phyloP scores from a whole-genome alignment of 768 basidiomycete species.

The Pleurotus tuoliensis region DNA sequence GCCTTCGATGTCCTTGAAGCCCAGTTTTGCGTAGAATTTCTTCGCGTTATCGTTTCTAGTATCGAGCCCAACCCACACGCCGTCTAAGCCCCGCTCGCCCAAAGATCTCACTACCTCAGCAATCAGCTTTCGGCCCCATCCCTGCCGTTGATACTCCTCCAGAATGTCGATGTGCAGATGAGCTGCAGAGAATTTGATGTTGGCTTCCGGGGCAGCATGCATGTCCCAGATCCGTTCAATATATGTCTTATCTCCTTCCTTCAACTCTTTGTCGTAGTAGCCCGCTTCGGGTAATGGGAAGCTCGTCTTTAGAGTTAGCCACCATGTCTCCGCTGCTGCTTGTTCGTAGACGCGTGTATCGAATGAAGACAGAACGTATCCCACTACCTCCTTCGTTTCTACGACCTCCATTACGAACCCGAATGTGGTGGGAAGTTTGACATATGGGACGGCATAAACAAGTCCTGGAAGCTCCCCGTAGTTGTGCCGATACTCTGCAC shows the following conservation, averaged over 20 bases:
- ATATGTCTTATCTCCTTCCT: constrained; percentile 17
- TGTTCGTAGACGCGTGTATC: constrained; percentile 66
- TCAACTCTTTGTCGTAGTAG: constrained; percentile 35
- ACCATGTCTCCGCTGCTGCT: constrained; percentile 56
- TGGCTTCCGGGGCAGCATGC: constrained; percentile 44
- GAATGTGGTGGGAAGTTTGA: constrained; percentile 63
- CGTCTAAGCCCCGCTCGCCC: constrained; percentile 40
- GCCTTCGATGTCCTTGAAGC: constrained; percentile 56
- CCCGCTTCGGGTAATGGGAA: constrained; percentile 37
- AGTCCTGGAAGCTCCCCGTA: constrained; percentile 65
- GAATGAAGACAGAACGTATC: constrained; percentile 65
- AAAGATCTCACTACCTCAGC: constrained; percentile 50
- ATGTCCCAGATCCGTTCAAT: constrained; percentile 16
- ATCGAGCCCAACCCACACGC: constrained; percentile 70
- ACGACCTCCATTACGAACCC: constrained; percentile 70
- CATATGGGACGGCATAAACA: constrained; percentile 73
- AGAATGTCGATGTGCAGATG: constrained; percentile 77
- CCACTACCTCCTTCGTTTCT: constrained; percentile 48
- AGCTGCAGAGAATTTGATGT: constrained; percentile 62
- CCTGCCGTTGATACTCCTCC: constrained; percentile 59
- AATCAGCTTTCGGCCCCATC: constrained; percentile 69
- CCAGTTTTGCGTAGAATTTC: constrained; percentile 58
- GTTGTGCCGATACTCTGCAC: constrained; percentile 59
- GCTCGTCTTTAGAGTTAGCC: constrained; percentile 54
- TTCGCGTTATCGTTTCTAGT: constrained; percentile 56